Base-by-base conservation (phyloP, 441 rosid species). In the Erysimum pusillum region DNA sequence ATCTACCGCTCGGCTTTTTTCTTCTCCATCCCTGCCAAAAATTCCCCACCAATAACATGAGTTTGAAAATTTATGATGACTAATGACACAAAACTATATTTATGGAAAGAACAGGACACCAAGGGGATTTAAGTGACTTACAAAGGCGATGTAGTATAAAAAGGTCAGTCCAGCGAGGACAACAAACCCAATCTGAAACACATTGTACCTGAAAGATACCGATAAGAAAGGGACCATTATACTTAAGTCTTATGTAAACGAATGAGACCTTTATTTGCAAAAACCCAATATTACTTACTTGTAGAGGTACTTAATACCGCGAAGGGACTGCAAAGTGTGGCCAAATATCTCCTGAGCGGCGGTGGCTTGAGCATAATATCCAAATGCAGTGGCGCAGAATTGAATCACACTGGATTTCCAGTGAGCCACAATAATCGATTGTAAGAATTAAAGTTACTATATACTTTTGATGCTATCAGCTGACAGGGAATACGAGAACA, bases 291-390 rank as follows among this genome's bases (percentile, higher is more conserved):
- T 10, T 20, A 85, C 97, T 90, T 87, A 94, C 98, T 94, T 96
- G 91, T 93, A 93, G 59, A 96, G 80, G 81, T 93, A 94, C 80
- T 85, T 92, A 58, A 96, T 92, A 82, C 99, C 99, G 8, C 97
- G 86, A 54, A 96, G 99, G 60, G 97, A 96, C 83, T 94, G 89
- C 83, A 96, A 85, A 2, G 99, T 96, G 88, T 96, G 97, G 65
- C 98, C 98, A 61, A 96, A 96, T 69, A 96, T 96, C 85, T 96
- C 98, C 67, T 94, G 98, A 0, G 98, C 98, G 53, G 98, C 98
- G 2, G 98, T 96, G 76, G 98, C 99, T 88, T 91, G 99, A 46
- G 99, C 99, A 73, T 96, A 96, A 80, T 94, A 96, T 79, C 93
- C 99, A 77, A 96, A 96, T 45, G 99, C 98, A 6, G 98, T 92